phyloP scores from a whole-genome alignment of 371 early-diverging fungal genomes.

The Lichtheimia ramosa region DNA sequence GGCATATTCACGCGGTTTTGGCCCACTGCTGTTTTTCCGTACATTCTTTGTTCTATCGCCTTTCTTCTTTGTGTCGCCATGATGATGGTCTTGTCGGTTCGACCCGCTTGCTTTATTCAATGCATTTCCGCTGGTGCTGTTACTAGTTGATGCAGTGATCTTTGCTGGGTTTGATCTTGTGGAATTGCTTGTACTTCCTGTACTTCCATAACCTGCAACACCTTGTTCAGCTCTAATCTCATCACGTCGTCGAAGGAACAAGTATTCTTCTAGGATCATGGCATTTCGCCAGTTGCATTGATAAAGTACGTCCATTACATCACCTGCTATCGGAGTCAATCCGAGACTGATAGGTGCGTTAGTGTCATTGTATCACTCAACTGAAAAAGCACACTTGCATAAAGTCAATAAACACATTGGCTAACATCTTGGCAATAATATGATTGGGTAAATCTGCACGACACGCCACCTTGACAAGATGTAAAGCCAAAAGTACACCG shows the following conservation, averaged over 20 bases:
- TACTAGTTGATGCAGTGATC: too few relatives aligned
- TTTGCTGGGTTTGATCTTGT: too few relatives aligned
- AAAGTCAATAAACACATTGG: constrained; percentile 49
- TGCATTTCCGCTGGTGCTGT: too few relatives aligned
- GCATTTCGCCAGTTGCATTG: constrained; percentile 53
- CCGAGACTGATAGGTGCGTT: constrained; percentile 24
- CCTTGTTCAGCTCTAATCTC: constrained; percentile 35
- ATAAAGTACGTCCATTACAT: constrained; percentile 48
- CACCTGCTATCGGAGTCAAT: constrained; percentile 49
- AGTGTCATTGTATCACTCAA: too few relatives aligned
- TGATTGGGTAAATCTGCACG: constrained; percentile 37
- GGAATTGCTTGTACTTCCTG: not conserved
- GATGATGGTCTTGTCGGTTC: too few relatives aligned
- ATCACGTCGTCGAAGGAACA: constrained; percentile 40
- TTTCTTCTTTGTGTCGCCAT: too few relatives aligned
- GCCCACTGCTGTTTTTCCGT: too few relatives aligned
- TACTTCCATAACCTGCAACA: constrained; percentile 9
- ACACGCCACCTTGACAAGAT: constrained; percentile 35
- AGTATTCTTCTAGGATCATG: constrained; percentile 40
- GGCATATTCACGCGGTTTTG: too few relatives aligned
- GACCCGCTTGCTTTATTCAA: too few relatives aligned
- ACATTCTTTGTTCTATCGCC: too few relatives aligned
- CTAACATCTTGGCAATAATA: constrained; percentile 40
- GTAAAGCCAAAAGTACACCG: constrained; percentile 33
- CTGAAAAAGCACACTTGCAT: constrained; percentile 10